Base-by-base conservation (phyloP, 148 eudicot genomes). In the Linanthus parryae region DNA sequence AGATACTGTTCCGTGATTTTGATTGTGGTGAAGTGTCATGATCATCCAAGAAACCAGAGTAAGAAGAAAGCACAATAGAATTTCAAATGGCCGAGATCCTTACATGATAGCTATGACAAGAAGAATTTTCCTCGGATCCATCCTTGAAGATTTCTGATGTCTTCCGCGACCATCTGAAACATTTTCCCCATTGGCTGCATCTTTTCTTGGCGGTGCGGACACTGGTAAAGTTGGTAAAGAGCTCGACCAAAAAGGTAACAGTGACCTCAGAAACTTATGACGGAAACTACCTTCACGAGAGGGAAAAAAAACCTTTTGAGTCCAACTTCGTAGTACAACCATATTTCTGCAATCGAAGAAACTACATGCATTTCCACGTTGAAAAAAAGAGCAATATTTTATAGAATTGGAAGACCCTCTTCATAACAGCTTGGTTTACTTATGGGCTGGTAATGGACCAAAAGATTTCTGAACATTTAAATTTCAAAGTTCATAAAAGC, bases 71-170 rank as follows among this genome's bases (percentile, higher is more conserved):
- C n/a, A n/a, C n/a, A n/a, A n/a, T n/a, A n/a, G n/a, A n/a, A n/a
- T n/a, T n/a, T n/a, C n/a, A n/a, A n/a, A n/a, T n/a, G n/a, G n/a
- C n/a, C 1, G 10, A 30, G 48, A 53, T 16, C 50, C 23, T 84
- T 79, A 92, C 99, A 92, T 82, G 74, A 92, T 87, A 48, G 99
- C 99, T 62, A 92, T 75, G 45, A 87, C 25, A 47, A 92, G 90
- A 69, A 92, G 96, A 56, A 92, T 73, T 66, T 78, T 88, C 68
- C 99, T 88, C 14, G 99, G 96, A 73, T 92, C 99, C 96, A 84
- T 84, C 70, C 88, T 84, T 20, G 99, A 84, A 48, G 85, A 56
- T 58, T 38, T 92, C 44, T 77, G 86, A 52, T 81, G 94, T 40
- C 91, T 73, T 10, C 52, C 45, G 36, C 96, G 91, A 29, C 82